Base-by-base conservation (phyloP, 805 yeast genomes). In the Myxozyma melibiosi region DNA sequence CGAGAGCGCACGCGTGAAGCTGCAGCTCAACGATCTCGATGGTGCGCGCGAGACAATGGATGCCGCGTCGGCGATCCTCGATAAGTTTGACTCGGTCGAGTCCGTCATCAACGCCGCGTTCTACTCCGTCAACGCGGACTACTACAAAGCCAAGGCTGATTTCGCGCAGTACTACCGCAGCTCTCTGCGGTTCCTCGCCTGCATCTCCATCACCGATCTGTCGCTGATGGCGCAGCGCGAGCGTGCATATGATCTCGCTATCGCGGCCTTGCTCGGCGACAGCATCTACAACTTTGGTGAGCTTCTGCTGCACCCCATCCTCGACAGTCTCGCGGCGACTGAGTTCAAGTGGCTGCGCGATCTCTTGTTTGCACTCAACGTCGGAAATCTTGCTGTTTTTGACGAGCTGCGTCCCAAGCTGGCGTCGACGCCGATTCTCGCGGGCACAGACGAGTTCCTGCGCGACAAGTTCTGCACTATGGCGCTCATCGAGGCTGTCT, bases 271-370 rank as follows among this genome's bases (percentile, higher is more conserved):
- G 58, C 78, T 92, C 66, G 98, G 97, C 47, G 96, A 90, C 69
- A 84, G 82, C 67, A 88, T 92, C 66, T 94, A 90, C 77, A 94
- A 92, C 75, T 94, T 94, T 73, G 98, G 98, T 50, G 99, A 94
- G 74, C 80, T 94, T 62, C 80, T 94, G 59, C 83, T 90, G 71
- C 98, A 92, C 73, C 96, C 94, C 42, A 84, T 92, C 45, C 80
- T 90, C 71, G 70, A 75, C 40, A 72, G 77, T 38, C 78, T 86
- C 40, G 74, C 74, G 27, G 78, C 75, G 51, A 71, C 81, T 39
- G 75, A 76, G 43, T 81, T 81, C 70, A 71, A 74, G 35, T 90
- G 96, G 96, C 75, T 94, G 60, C 81, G 83, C 61, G 80, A 85
- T 47, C 74, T 91, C 61, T 77, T 94, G 51, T 76, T 82, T 57